phyloP scores from a whole-genome alignment of 495 filamentous ascomycete species.

The Monascus purpureus region DNA sequence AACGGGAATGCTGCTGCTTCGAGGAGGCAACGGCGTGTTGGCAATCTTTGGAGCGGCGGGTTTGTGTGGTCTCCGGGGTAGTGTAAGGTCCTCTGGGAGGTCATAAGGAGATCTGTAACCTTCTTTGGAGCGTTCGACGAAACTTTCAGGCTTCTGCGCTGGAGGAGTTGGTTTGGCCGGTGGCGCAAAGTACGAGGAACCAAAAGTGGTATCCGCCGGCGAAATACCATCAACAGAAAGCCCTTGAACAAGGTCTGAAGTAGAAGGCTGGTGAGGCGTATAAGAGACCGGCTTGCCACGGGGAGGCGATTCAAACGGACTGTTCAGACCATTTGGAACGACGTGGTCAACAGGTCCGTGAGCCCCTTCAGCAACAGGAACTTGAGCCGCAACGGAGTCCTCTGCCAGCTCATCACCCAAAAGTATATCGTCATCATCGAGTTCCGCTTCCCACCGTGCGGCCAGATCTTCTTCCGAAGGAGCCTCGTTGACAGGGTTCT shows the following conservation, averaged over 20 bases:
- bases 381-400: constrained; percentile 12
- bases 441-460: constrained; percentile 14
- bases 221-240: constrained; percentile 12
- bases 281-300: constrained; percentile 15
- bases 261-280: constrained; percentile 31
- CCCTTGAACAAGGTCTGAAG: constrained; percentile 22
- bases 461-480: constrained; percentile 11
- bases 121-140: constrained; percentile 74
- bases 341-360: constrained; percentile 1
- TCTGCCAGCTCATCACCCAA: constrained; percentile 44
- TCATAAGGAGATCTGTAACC: constrained; percentile 93
- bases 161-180: constrained; percentile 18
- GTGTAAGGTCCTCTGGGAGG: constrained; percentile 74
- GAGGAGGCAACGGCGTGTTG: constrained; percentile 25
- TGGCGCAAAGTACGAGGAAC: constrained; percentile 28
- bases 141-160: constrained; percentile 49
- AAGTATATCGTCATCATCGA: constrained; percentile 60
- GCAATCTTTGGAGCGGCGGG: constrained; percentile 12
- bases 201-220: constrained; percentile 17
- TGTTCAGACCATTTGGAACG: constrained; percentile 9
- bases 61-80: constrained; percentile 43
- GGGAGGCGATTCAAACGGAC: constrained; percentile 20
- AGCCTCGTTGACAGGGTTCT: constrained; percentile 3
- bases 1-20: constrained; percentile 46
- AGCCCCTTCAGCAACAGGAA: constrained; percentile 5